Conservation (phyloP, 2,329 filamentous ascomycete species). For the Coleophoma cylindrospora region DNA sequence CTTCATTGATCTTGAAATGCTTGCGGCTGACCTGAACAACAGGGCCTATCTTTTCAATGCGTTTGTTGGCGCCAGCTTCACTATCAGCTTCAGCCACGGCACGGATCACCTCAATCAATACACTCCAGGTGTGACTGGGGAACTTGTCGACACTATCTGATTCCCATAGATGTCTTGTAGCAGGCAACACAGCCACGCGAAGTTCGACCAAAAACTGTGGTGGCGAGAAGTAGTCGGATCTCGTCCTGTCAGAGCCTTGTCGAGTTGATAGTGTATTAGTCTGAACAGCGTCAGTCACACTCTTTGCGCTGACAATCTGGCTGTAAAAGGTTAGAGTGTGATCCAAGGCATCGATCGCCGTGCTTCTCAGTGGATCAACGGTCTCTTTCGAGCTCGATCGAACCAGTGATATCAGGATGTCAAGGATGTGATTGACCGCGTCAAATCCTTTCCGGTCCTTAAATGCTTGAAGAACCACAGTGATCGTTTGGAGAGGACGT, state of each 20-base stretch:
- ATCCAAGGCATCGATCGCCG: slow-evolving; percentile 30
- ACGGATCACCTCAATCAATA: slow-evolving; percentile 78
- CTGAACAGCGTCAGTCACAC: slow-evolving; percentile 71
- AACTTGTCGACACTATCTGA: slow-evolving; percentile 79
- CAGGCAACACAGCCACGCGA: slow-evolving; percentile 72
- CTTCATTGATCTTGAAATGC: slow-evolving; percentile 45
- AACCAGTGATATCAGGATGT: slow-evolving; percentile 59
- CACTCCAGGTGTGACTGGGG: slow-evolving; percentile 69
- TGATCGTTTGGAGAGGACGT: slow-evolving; percentile 48
- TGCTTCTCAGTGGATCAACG: slow-evolving; percentile 33
- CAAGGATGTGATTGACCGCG: slow-evolving; percentile 66
- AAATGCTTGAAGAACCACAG: slow-evolving; percentile 81
- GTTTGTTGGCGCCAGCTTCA: slow-evolving; percentile 62
- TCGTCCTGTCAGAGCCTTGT: slow-evolving; percentile 49
- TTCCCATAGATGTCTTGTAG: slow-evolving; percentile 76
- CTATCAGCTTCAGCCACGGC: slow-evolving; percentile 71
- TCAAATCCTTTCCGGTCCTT: slow-evolving; percentile 75
- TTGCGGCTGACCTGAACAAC: slow-evolving; percentile 31
- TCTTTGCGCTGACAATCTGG: slow-evolving; percentile 71
- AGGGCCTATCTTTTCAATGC: slow-evolving; percentile 49
- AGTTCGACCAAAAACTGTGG: slow-evolving; percentile 83
- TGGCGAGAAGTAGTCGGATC: slow-evolving; percentile 57
- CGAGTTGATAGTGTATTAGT: slow-evolving; percentile 46
- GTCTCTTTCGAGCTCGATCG: slow-evolving; percentile 30
- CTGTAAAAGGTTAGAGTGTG: slow-evolving; percentile 78